These are phyloP conservation scores for Malus hybrid DNA, from an alignment of 331 rosid species.

Conservation along the genomic window DNA sequence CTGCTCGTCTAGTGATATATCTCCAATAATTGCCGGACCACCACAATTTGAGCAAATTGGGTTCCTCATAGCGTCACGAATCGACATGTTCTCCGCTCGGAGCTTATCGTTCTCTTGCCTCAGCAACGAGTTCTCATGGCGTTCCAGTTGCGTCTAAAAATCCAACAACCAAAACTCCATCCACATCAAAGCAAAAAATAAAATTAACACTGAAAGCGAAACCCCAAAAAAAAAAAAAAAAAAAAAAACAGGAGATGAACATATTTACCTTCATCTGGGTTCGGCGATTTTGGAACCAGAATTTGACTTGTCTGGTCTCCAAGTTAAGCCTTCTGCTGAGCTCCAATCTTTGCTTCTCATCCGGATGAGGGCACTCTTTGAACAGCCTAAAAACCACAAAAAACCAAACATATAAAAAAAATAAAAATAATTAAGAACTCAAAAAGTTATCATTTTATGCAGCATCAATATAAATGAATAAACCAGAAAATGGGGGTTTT, in stretches of 20 bases:
- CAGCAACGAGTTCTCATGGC: constrained; percentile 76
- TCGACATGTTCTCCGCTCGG: constrained; percentile 81
- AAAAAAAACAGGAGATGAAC: too few species aligned
- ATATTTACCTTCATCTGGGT: constrained; percentile 88
- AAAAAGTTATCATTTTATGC: too few species aligned
- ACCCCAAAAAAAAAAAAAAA: neutral
- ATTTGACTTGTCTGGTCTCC: constrained; percentile 94
- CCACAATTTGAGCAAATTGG: constrained; percentile 88
- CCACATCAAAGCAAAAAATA: neutral
- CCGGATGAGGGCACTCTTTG: constrained; percentile 99
- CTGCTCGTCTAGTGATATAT: constrained; percentile 80
- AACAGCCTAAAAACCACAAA: constrained; percentile 42
- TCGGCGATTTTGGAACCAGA: constrained; percentile 98
- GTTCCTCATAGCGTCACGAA: constrained; percentile 84
- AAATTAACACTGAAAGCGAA: neutral
- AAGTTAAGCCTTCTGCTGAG: constrained; percentile 70
- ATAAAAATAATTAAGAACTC: neutral
- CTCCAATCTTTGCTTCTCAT: constrained; percentile 93
- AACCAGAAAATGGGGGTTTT: neutral
- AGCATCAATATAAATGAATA: neutral
- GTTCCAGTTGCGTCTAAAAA: constrained; percentile 79
- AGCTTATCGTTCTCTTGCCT: constrained; percentile 92
- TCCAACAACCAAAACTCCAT: neutral
- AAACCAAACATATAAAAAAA: neutral
- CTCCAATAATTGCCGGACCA: constrained; percentile 65